A percentile compares a stretch with the other conserved stretches of the same genome.
These are phyloP conservation scores for Hypoxylon fragiforme DNA, from an alignment of 495 filamentous ascomycete genomes.

Conservation along the genomic window DNA sequence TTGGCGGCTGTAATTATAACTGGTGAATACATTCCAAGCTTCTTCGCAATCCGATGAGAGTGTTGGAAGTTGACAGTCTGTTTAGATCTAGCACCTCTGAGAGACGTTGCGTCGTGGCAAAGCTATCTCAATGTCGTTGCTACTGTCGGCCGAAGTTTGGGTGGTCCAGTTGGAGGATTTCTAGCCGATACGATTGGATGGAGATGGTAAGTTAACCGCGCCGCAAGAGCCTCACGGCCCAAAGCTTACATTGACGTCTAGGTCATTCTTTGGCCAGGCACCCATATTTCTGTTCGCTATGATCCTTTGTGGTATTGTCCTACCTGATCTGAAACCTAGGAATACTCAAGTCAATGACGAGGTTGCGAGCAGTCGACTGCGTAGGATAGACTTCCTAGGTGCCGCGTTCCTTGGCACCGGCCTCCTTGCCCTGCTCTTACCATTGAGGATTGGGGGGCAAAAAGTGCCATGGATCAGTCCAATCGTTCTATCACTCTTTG, in stretches of 20 bases:
- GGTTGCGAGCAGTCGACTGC: constrained; percentile 34
- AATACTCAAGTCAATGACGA: constrained; percentile 1
- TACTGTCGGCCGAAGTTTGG: constrained; percentile 65
- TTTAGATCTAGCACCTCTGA: constrained; percentile 63
- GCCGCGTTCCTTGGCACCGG: constrained; percentile 52
- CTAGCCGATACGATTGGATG: constrained; percentile 68
- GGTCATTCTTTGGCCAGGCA: constrained; percentile 64
- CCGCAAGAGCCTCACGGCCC: not conserved
- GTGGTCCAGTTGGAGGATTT: constrained; percentile 66
- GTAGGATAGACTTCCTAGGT: constrained; percentile 64
- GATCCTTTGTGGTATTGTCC: constrained; percentile 50
- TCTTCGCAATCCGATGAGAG: not conserved
- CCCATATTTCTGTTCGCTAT: constrained; percentile 60
- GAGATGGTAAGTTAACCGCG: constrained; percentile 55
- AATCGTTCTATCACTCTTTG: constrained; percentile 43
- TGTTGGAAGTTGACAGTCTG: constrained; percentile 38
- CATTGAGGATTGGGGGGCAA: constrained; percentile 63
- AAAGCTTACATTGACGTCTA: constrained; percentile 24
- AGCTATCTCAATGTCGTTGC: constrained; percentile 67
- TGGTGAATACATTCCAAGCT: constrained; percentile 41
- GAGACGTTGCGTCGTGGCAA: constrained; percentile 69
- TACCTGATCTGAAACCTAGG: constrained; percentile 35
- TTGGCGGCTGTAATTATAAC: constrained; percentile 65
- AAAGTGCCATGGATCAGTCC: constrained; percentile 60
- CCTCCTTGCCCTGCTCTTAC: constrained; percentile 54